Base-by-base conservation (phyloP, 148 eudicot genomes). In the Persicaria maculosa region DNA sequence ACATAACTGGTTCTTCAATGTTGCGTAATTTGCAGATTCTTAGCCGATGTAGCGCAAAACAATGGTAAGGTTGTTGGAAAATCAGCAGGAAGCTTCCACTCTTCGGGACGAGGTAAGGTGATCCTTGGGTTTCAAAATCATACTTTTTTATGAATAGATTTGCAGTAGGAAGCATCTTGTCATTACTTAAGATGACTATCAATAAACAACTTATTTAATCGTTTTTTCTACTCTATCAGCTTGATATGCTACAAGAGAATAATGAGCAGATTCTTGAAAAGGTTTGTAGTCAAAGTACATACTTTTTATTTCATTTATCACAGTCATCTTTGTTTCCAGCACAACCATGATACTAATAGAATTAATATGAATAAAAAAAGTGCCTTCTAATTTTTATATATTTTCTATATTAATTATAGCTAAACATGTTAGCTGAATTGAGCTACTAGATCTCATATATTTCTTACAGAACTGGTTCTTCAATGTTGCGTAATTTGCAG, bases 191-290 rank as follows among this genome's bases (percentile, higher is more conserved):
- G 71, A 70, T 75, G 25, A 22, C 25, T 62, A 6, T 71, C 40
- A 36, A 19, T 11, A 40, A 52, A 52, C 14, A 5, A 54, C 8
- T 31, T 20, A 43, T 45, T 3, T 73, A 9, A 7, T 31, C 0
- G 25, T 40, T 36, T 40, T 55, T 73, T 31, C 9, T 36, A 62
- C 19, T 61, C 46, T 55, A 15, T 46, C 96, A 93, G 98, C 86
- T 93, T 77, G 98, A 93, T 79, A 85, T 91, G 87, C 85, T 93
- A 54, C 93, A 90, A 79, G 96, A 90, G 82, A 96, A 93, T 77
- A 90, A 89, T 72, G 88, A 89, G 62, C 85, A 73, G 79, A 72
- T 82, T 68, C 80, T 81, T 70, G 87, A 83, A 71, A 89, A 89
- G 96, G 98, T 93, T 71, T 3, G 9, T 46, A 46, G n/a, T 7